Conservation (phyloP, 805 yeast species). For the Tetrapisispora iriomotensis region DNA sequence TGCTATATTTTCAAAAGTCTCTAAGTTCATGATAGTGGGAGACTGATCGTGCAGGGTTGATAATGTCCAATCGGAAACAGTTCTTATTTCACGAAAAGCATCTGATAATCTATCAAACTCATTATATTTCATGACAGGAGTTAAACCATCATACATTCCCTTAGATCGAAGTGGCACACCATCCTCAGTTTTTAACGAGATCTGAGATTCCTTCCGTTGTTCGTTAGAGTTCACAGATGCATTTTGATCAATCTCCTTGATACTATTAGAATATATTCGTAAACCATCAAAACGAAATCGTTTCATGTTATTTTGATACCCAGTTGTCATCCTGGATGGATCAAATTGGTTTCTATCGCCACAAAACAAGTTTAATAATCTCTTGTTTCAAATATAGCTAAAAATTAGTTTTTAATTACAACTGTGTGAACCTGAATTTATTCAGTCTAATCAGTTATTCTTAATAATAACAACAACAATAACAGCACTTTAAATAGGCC, state of each 20-base stretch:
- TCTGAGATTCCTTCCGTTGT: not conserved
- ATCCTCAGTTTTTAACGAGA: not conserved
- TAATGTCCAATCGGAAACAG: constrained; percentile 1
- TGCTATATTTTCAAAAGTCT: constrained; percentile 6
- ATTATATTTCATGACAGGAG: not conserved
- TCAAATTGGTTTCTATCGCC: not conserved
- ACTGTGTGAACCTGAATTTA: too few relatives aligned
- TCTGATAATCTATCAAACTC: not conserved
- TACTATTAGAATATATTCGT: not conserved
- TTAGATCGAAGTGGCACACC: not conserved
- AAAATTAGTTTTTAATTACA: too few relatives aligned
- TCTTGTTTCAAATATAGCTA: too few relatives aligned
- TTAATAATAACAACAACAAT: too few relatives aligned
- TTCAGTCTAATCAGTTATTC: too few relatives aligned
- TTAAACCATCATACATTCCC: not conserved
- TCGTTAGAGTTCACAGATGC: not conserved
- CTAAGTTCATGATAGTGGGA: constrained; percentile 19
- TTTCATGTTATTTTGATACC: not conserved
- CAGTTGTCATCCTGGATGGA: not conserved
- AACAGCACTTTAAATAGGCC: too few relatives aligned
- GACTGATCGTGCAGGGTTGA: constrained; percentile 17
- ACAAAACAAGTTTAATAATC: too few relatives aligned
- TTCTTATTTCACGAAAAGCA: not conserved
- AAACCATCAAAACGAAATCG: not conserved
- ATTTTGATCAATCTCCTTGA: not conserved